A percentile compares a stretch with the other conserved stretches of the same genome.
These are phyloP conservation scores for Plasmodium gonderi DNA, from an alignment of 169 alveolate genomes.

Conservation along the genomic window DNA sequence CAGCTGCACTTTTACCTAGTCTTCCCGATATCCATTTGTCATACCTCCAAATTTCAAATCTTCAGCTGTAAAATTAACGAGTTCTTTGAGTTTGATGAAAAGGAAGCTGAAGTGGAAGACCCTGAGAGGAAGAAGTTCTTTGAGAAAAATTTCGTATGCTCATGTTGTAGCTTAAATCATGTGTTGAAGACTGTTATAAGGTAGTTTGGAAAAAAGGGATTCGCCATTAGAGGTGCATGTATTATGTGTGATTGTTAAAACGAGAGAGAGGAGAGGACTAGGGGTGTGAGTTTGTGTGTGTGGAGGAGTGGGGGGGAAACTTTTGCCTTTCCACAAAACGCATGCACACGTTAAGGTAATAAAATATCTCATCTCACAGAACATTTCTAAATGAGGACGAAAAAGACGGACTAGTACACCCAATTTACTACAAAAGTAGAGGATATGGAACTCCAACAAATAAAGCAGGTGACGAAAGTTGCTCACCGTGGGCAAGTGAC, in stretches of 20 bases:
- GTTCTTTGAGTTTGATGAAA: constrained; percentile 44
- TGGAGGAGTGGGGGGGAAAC: neutral
- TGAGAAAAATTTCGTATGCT: constrained; percentile 59
- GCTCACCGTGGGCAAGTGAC: neutral
- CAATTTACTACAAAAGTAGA: constrained; percentile 43
- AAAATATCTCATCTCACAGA: neutral
- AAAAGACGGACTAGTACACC: constrained; percentile 36
- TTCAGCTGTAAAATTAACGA: constrained; percentile 54
- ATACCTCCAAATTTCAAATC: neutral
- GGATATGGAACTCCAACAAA: neutral
- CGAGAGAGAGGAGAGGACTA: too few relatives aligned
- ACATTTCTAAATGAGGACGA: constrained; percentile 15
- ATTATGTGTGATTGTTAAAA: too few relatives aligned
- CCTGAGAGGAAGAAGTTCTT: constrained; percentile 45
- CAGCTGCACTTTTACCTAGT: neutral
- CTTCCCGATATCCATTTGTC: neutral
- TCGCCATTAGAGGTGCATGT: too few relatives aligned
- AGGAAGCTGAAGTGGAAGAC: constrained; percentile 30
- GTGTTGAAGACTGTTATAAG: constrained; percentile 56
- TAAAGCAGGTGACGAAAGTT: too few relatives aligned
- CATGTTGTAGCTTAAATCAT: constrained; percentile 53
- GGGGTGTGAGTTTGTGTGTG: neutral
- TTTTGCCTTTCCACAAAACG: too few relatives aligned
- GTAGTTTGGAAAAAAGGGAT: too few relatives aligned
- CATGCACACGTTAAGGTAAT: neutral